A percentile compares a stretch with the other conserved stretches of the same genome.
Conservation (phyloP, 2,329 filamentous ascomycete genomes). For the Exophiala viscosa region DNA sequence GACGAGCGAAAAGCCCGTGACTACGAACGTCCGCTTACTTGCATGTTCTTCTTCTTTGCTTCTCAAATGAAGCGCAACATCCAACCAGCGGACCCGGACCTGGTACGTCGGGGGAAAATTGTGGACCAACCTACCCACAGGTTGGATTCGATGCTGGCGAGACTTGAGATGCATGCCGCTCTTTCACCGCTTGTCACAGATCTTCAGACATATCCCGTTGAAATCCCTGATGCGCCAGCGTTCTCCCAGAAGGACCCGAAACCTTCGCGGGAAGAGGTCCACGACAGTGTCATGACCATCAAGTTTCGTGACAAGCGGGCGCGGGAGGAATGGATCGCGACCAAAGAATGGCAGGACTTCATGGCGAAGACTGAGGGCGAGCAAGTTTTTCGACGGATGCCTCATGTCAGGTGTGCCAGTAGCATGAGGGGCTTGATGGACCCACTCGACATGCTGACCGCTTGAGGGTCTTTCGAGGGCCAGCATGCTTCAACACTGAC, state of each 20-base stretch:
- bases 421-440: slow-evolving; percentile 30
- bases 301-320: slow-evolving; percentile 29
- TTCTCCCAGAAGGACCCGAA: slow-evolving; percentile 8
- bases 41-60: slow-evolving; percentile 32
- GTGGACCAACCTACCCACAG: slow-evolving; percentile 21
- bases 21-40: slow-evolving; percentile 22
- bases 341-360: slow-evolving; percentile 30
- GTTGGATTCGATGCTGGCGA: slow-evolving; percentile 29
- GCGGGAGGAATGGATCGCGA: slow-evolving; percentile 28
- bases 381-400: slow-evolving; percentile 29
- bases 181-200: slow-evolving; percentile 28
- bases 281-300: slow-evolving; percentile 30
- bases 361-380: slow-evolving; percentile 29
- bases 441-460: slow-evolving; percentile 28
- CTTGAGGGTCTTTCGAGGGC: slow-evolving; percentile 4
- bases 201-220: slow-evolving; percentile 30
- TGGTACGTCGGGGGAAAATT: slow-evolving; percentile 15
- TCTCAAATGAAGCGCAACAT: slow-evolving; percentile 31
- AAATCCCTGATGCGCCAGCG: slow-evolving; percentile 24
- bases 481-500: no score
- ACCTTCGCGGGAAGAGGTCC: slow-evolving; percentile 26
- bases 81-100: slow-evolving; percentile 18
- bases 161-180: slow-evolving; percentile 28
- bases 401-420: slow-evolving; percentile 32
- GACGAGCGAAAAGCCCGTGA: slow-evolving; percentile 4